These are phyloP conservation scores for Kwoniella heveanensis DNA, from an alignment of 768 basidiomycete species.

Conservation along the genomic window DNA sequence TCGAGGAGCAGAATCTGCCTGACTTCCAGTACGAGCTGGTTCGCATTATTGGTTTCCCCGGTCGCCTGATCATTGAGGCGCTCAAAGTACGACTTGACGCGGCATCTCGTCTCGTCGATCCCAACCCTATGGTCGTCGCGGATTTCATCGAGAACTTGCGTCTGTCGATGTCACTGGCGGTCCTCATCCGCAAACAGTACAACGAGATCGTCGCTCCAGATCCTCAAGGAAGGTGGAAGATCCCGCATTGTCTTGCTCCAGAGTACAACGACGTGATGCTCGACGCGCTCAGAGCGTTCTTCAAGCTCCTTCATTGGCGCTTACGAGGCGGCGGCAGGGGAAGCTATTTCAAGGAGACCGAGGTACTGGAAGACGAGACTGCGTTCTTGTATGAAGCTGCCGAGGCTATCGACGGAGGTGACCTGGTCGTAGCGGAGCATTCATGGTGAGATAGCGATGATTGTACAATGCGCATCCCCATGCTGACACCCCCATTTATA, in stretches of 20 bases:
- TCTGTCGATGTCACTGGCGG: conserved; percentile 84
- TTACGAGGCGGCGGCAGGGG: conserved; percentile 87
- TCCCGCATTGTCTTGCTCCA: conserved; percentile 82
- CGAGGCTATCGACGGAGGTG: conserved; percentile 80
- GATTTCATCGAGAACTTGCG: conserved; percentile 92
- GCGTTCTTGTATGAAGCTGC: conserved; percentile 91
- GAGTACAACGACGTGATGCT: conserved; percentile 89
- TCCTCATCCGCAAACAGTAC: conserved; percentile 92
- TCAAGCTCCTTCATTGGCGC: conserved; percentile 92
- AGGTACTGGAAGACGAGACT: conserved; percentile 96
- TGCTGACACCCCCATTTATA: conserved; percentile 2
- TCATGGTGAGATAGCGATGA: conserved; percentile 70
- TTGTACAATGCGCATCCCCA: no score
- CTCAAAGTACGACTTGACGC: conserved; percentile 80
- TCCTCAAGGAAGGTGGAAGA: conserved; percentile 79
- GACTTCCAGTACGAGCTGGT: conserved; percentile 82
- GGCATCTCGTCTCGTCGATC: conserved; percentile 81
- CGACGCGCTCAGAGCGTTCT: conserved; percentile 83
- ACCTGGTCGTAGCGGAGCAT: conserved; percentile 88
- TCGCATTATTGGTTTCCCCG: conserved; percentile 92
- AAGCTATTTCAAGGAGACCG: conserved; percentile 96
- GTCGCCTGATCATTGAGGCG: conserved; percentile 86
- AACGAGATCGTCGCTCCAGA: conserved; percentile 87
- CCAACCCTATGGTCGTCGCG: conserved; percentile 85
- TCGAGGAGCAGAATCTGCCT: conserved; percentile 86